A percentile compares a stretch with the other conserved stretches of the same genome.
Evolutionary conservation across 805 yeast genomes (phyloP).

Genomic region (Pichia scutulata): DNA sequence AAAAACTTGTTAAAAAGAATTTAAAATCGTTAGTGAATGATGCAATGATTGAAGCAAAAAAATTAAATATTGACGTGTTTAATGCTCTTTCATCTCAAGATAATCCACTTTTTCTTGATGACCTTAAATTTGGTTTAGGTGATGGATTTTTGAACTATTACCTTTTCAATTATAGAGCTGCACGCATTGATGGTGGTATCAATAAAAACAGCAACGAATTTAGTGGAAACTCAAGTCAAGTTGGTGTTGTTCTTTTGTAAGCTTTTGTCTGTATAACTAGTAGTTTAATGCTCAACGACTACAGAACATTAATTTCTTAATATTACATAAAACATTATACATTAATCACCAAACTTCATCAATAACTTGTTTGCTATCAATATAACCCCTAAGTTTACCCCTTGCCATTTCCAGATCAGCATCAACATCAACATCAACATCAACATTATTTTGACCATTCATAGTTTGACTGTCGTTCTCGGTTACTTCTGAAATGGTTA

Average conservation of each 20-base stretch:
- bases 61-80: conserved; percentile 74
- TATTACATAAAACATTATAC: neutral
- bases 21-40: conserved; percentile 58
- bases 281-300: too few species aligned
- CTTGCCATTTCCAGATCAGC: conserved; percentile 1
- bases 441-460: neutral
- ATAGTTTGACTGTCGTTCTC: neutral
- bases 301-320: neutral
- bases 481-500: neutral
- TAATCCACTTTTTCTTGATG: conserved; percentile 72
- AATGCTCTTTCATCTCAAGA: conserved; percentile 91
- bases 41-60: conserved; percentile 68
- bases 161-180: conserved; percentile 81
- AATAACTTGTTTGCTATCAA: neutral
- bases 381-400: conserved; percentile 1
- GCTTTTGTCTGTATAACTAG: neutral
- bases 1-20: conserved; percentile 42
- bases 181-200: conserved; percentile 77
- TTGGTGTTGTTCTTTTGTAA: conserved; percentile 83
- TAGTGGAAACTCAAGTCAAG: conserved; percentile 51
- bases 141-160: conserved; percentile 90
- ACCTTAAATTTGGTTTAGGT: conserved; percentile 84
- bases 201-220: conserved; percentile 33
- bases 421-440: conserved; percentile 1
- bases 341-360: conserved; percentile 5